Percentiles rank a stretch among this genome's conserved stretches.
Evolutionary conservation across 2,329 filamentous ascomycete species (phyloP).

Genomic region (Phyllosticta citrichinensis): DNA sequence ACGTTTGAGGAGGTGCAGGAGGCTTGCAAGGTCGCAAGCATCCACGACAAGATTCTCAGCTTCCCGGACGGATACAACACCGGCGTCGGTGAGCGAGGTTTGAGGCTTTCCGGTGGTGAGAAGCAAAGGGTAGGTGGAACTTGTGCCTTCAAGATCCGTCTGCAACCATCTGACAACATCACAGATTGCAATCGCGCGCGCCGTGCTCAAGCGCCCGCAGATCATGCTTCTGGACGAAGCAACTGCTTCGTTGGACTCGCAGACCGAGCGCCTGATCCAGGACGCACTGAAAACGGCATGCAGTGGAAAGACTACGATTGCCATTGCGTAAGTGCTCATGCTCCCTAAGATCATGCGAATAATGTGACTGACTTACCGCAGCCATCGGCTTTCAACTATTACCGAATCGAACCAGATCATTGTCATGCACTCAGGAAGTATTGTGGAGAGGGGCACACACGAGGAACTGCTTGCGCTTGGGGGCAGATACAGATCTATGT

Average conservation of each 20-base stretch:
- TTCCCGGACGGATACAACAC: slow-evolving; percentile 28
- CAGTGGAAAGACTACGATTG: slow-evolving; percentile 25
- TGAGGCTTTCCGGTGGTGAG: slow-evolving; percentile 46
- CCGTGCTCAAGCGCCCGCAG: slow-evolving; percentile 45
- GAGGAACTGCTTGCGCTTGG: slow-evolving; percentile 7
- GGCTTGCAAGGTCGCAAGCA: slow-evolving; percentile 45
- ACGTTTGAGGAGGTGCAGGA: slow-evolving; percentile 44
- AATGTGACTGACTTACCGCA: background rate
- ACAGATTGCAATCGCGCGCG: slow-evolving; percentile 44
- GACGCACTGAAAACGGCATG: slow-evolving; percentile 24
- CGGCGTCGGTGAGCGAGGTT: slow-evolving; percentile 13
- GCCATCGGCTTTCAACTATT: slow-evolving; percentile 13
- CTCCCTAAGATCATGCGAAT: background rate
- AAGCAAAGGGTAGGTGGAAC: slow-evolving; percentile 41
- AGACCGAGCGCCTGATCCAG: slow-evolving; percentile 47
- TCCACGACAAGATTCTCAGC: slow-evolving; percentile 48
- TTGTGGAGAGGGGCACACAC: slow-evolving; percentile 14
- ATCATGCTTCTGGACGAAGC: slow-evolving; percentile 54
- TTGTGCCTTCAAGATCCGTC: background rate
- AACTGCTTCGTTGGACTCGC: slow-evolving; percentile 50
- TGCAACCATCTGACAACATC: background rate
- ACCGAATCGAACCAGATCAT: slow-evolving; percentile 12
- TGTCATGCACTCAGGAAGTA: slow-evolving; percentile 13
- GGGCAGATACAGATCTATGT: slow-evolving; percentile 14
- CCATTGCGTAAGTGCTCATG: slow-evolving; percentile 19